A percentile compares a stretch with the other conserved stretches of the same genome.
These are phyloP conservation scores for Coemansia furcata DNA, from an alignment of 192 early-diverging fungal genomes.

Conservation along the genomic window DNA sequence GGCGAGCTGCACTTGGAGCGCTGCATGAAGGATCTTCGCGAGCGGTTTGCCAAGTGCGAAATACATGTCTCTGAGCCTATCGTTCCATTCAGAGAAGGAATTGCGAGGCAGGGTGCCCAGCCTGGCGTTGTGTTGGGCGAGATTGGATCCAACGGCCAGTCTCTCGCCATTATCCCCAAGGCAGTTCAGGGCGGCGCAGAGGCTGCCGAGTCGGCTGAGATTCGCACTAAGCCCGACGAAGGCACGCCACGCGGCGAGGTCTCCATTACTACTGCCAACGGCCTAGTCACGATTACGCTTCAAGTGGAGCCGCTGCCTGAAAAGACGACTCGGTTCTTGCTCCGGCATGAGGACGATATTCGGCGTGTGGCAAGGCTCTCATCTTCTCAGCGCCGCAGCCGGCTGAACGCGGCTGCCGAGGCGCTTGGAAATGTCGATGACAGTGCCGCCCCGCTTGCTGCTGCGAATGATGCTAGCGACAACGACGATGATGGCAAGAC, in stretches of 20 bases:
- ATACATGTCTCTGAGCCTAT: conserved; percentile 94
- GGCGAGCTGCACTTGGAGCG: conserved; percentile 97
- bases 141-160: conserved; percentile 34
- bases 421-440: conserved; percentile 14
- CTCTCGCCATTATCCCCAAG: conserved; percentile 38
- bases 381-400: conserved; percentile 33
- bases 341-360: conserved; percentile 42
- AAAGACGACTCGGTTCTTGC: conserved; percentile 33
- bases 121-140: conserved; percentile 36
- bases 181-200: not conserved
- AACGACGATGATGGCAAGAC: conserved; percentile 18
- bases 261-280: conserved; percentile 44
- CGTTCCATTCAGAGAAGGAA: conserved; percentile 96
- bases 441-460: conserved; percentile 8
- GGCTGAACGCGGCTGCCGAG: conserved; percentile 28
- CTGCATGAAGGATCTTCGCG: conserved; percentile 90
- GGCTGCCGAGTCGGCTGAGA: conserved; percentile 5
- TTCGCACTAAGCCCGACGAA: conserved; percentile 13
- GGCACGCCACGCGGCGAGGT: conserved; percentile 38
- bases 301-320: conserved; percentile 47
- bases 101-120: conserved; percentile 57
- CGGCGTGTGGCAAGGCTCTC: conserved; percentile 27
- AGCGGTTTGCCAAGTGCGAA: conserved; percentile 90
- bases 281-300: conserved; percentile 41
- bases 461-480: not conserved